phyloP scores from a whole-genome alignment of 2,329 filamentous ascomycete species.

The Pseudocercospora vitis region DNA sequence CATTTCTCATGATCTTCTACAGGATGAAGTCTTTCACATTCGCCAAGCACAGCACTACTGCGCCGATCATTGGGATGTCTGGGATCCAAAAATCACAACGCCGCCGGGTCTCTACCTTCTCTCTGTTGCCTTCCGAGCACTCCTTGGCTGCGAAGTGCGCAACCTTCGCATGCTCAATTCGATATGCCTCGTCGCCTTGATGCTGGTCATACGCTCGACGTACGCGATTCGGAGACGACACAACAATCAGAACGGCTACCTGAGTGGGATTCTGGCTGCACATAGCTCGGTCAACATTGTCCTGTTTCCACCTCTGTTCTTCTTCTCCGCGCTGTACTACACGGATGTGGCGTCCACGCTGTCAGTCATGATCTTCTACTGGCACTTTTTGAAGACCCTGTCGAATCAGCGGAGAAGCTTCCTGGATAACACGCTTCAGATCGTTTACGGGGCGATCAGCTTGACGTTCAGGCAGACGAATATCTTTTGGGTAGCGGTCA shows the following conservation, averaged over 20 bases:
- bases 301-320: conserved; percentile 87
- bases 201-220: conserved; percentile 30
- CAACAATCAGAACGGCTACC: conserved; percentile 16
- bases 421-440: conserved; percentile 23
- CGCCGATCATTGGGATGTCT: conserved; percentile 67
- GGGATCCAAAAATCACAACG: conserved; percentile 97
- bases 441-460: conserved; percentile 63
- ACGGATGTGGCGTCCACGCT: conserved; percentile 85
- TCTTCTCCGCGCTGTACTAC: conserved; percentile 94
- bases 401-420: conserved; percentile 22
- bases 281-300: conserved; percentile 74
- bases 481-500: conserved; percentile 88
- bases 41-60: conserved; percentile 91
- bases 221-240: conserved; percentile 30
- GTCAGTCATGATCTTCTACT: conserved; percentile 69
- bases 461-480: conserved; percentile 90
- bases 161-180: conserved; percentile 43
- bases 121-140: conserved; percentile 40
- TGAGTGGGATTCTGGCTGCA: conserved; percentile 20
- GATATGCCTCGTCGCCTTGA: conserved; percentile 40
- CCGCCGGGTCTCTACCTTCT: conserved; percentile 71
- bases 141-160: conserved; percentile 44
- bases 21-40: conserved; percentile 88
- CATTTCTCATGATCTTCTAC: conserved; percentile 25
- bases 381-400: conserved; percentile 46